Evolutionary conservation across 345 rosid genomes (phyloP), one percentile per base, ranked within the genome.

Genomic region (Passiflora organensis): DNA sequence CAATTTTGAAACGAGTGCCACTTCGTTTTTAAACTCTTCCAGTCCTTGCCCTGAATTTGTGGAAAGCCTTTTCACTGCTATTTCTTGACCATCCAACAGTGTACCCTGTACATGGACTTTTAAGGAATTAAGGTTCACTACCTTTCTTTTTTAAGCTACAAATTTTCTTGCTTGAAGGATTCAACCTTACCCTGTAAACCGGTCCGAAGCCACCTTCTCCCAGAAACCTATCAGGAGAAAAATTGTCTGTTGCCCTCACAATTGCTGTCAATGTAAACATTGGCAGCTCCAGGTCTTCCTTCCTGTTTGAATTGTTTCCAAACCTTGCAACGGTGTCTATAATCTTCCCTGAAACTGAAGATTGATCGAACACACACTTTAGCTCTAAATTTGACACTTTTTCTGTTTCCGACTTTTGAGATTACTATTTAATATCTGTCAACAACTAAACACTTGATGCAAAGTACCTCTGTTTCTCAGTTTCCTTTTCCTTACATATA

Each of bases 21-120:
- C 77, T 46, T 80, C 82, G 16, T 70, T 80, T 62, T 62, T 77
- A 50, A 81, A 75, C 61, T 78, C 81, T 15, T 58, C 59, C 10
- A 56, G 1, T 34, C 86, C 86, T 70, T 74, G 80, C 2, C 72
- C 60, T 10, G 86, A 78, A 48, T 60, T 53, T 49, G n/a, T 53
- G 0, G 81, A 74, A 10, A 76, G 71, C 60, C 81, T 76, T 49
- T 78, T 81, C 43, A 81, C 75, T 2, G 81, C 83, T 13, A 81
- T 66, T 64, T 76, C 76, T 53, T 58, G 69, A 19, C 82, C 76
- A 53, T 67, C 61, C 20, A 13, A 24, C 1, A 81, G 54, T 8
- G 23, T 58, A 9, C 83, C 83, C 83, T 56, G 50, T 12, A 48
- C 0, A 17, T 15, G 17, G 2, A 9, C 6, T 6, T 37, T 37